Evolutionary conservation across 352 stramenopile genomes (phyloP), one percentile per base, ranked within the genome.

Genomic region (Globisporangium apiculatum): DNA sequence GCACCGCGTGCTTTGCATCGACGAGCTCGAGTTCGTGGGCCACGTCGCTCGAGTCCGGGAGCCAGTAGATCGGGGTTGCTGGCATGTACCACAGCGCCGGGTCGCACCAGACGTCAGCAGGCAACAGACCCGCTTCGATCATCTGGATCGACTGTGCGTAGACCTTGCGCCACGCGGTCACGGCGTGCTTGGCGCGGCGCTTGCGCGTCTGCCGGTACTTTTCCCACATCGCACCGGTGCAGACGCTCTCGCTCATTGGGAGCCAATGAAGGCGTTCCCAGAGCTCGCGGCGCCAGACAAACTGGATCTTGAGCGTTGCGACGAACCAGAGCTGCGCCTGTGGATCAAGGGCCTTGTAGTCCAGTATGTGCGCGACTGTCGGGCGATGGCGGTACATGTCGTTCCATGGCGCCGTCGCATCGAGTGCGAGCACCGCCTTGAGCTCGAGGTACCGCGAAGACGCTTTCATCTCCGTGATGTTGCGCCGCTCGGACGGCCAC

Each of bases 261-360:
- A 79, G 48, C 71, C 71, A 79, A 56, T 79, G 71, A 7, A 79
- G 65, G 5, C 71, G 71, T 41, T 79, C 71, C 71, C 71, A 79
- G 50, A 79, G 69, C 62, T 79, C 71, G 37, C 71, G 67, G 9
- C 71, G 71, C 60, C 67, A 71, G 38, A 72, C 60, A 55, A 76
- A 79, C 58, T 79, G 71, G 53, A 71, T 55, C n/a, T 68, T 68
- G n/a, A 79, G 60, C 48, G 61, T 68, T 17, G 59, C 54, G 15
- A 67, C 47, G 47, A 76, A 71, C 71, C 71, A 79, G 45, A 50
- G 48, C 35, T 64, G 51, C 4, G 58, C 67, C 9, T 61, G 59
- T 7, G 71, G 65, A n/a, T 55, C 42, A 7, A 79, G 42, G n/a
- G 50, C 41, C 1, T 45, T 38, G 49, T 60, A 64, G 62, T 79